A percentile compares a stretch with the other conserved stretches of the same genome.
Conservation (phyloP, 441 rosid genomes). For the Eutrema salsugineum region DNA sequence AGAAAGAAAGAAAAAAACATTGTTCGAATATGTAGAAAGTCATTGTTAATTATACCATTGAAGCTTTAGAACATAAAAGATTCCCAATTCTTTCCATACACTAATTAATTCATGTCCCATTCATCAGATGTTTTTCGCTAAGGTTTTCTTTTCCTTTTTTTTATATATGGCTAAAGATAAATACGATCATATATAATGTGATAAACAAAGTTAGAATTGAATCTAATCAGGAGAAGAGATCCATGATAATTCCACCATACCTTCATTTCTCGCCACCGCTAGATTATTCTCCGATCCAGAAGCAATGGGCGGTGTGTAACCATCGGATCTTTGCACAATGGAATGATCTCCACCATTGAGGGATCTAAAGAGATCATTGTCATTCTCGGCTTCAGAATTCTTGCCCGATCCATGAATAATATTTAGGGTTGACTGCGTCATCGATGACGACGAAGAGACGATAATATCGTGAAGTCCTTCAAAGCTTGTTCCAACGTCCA, state of each 20-base stretch:
- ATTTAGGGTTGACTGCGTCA: constrained; percentile 27
- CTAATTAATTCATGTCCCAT: constrained; percentile 1
- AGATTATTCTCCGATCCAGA: constrained; percentile 38
- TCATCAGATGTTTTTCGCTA: constrained; percentile 5
- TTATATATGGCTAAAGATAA: neutral
- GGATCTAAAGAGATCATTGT: constrained; percentile 19
- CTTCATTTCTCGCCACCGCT: constrained; percentile 35
- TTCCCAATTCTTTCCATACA: constrained; percentile 7
- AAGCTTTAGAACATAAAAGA: constrained; percentile 16
- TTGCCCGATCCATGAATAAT: neutral
- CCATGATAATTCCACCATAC: constrained; percentile 77
- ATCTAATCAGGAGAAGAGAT: constrained; percentile 61
- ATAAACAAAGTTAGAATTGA: neutral
- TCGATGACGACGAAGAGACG: constrained; percentile 19
- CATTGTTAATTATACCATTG: neutral
- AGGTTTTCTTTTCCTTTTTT: neutral
- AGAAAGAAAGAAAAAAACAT: neutral
- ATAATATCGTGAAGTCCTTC: constrained; percentile 42
- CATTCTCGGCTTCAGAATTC: neutral
- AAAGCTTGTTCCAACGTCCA: constrained; percentile 44
- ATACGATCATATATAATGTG: constrained; percentile 1
- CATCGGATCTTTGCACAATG: constrained; percentile 29
- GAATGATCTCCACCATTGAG: constrained; percentile 33
- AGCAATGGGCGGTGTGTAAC: constrained; percentile 37
- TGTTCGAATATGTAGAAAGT: constrained; percentile 19